These are phyloP conservation scores for Gossypium anomalum DNA, from an alignment of 345 rosid genomes.

Conservation along the genomic window DNA sequence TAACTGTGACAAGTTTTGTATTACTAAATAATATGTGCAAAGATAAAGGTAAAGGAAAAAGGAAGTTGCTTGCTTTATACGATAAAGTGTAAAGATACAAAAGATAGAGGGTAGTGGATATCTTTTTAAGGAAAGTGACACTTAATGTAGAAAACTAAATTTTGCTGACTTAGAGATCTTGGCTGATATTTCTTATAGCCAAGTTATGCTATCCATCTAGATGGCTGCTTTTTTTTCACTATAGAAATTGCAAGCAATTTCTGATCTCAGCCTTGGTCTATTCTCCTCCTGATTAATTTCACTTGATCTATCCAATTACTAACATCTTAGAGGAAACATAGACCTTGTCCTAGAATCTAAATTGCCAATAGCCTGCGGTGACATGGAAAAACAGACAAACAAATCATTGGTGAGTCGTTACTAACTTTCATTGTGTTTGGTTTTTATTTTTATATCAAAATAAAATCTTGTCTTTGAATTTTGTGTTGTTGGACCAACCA, in stretches of 20 bases:
- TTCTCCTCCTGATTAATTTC: neutral
- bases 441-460: neutral
- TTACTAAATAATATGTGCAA: neutral
- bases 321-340: neutral
- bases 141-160: neutral
- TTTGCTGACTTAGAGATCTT: neutral
- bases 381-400: neutral
- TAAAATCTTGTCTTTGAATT: neutral
- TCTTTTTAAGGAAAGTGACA: conserved; percentile 9
- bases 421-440: neutral
- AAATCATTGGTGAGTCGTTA: neutral
- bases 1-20: neutral
- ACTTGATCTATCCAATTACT: neutral
- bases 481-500: conserved; percentile 1
- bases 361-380: neutral
- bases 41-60: neutral
- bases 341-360: neutral
- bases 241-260: neutral
- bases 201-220: neutral
- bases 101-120: neutral
- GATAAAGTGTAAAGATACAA: neutral
- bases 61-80: conserved; percentile 5
- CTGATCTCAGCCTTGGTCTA: neutral
- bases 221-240: neutral
- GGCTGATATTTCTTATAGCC: neutral